Conservation (phyloP, 345 rosid species). For the Gossypium longicalyx region DNA sequence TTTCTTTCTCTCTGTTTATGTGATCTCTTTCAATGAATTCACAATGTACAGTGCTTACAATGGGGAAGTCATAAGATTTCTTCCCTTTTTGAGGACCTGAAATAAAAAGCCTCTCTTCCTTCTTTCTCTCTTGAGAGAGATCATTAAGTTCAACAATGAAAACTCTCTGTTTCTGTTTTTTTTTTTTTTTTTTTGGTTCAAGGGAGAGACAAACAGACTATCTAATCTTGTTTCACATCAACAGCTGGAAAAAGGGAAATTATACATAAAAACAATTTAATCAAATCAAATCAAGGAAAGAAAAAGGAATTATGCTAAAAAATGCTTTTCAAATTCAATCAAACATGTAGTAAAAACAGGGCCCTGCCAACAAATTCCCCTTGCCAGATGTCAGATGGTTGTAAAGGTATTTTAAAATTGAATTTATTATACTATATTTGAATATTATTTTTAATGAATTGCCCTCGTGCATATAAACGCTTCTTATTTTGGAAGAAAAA, state of each 20-base stretch:
- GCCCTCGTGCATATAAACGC: not conserved
- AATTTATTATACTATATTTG: not conserved
- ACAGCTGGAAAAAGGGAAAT: not conserved
- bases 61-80: conserved; percentile 7
- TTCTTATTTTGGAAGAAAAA: not conserved
- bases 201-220: too few species aligned
- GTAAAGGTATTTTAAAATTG: not conserved
- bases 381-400: not conserved
- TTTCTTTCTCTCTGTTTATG: not conserved
- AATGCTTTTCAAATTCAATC: not conserved
- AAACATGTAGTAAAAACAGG: not conserved
- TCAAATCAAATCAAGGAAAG: not conserved
- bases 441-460: not conserved
- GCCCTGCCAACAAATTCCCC: not conserved
- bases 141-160: not conserved
- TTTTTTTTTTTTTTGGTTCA: too few species aligned
- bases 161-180: not conserved
- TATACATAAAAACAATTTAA: not conserved
- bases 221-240: too few species aligned
- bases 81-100: not conserved
- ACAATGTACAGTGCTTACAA: conserved; percentile 15
- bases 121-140: not conserved
- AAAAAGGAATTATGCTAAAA: not conserved
- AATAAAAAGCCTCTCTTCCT: not conserved
- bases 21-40: conserved; percentile 9